Evolutionary conservation across 331 rosid genomes (phyloP), one percentile per base, ranked within the genome.

Genomic region (Dryas integrifolia): DNA sequence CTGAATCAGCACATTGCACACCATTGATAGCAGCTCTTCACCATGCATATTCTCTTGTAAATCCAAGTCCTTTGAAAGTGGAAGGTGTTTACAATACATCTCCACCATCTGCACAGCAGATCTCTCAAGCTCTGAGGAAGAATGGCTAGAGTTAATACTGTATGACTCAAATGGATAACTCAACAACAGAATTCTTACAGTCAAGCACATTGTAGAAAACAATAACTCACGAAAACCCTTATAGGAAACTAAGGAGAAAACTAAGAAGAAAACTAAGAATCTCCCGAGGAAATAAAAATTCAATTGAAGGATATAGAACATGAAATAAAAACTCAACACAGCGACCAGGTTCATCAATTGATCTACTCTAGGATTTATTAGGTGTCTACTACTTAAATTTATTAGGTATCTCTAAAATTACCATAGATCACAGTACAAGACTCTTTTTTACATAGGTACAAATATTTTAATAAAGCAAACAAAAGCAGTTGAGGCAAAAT

Each of bases 21-120:
- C 80, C 80, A 92, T 72, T 72, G 96, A 82, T 59, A 95, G 88
- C 71, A 92, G 88, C 85, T 95, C 98, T 82, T 92, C 98, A 13
- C 97, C 98, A 65, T 90, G 86, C 91, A 86, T 83, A 69, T 79
- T 76, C 86, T 95, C 99, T 82, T 95, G 99, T 30, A 91, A 90
- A 88, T 95, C 98, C 87, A 92, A 79, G 79, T 86, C 96, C 77
- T 86, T 92, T 24, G 98, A 95, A 72, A 95, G 96, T 58, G 89
- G 82, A 82, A 95, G 96, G 82, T 79, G 83, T 82, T 87, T 84
- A 86, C 93, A 87, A 76, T 86, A 92, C 84, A 90, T 72, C 69
- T 92, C 88, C 67, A 81, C 85, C 97, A 92, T 90, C 78, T 90
- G 93, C 72, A 82, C 82, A 72, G 89, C 89, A 74, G 82, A 85